A percentile compares a stretch with the other conserved stretches of the same genome.
Conservation (phyloP, 768 basidiomycete genomes). For the Russula vinacea region DNA sequence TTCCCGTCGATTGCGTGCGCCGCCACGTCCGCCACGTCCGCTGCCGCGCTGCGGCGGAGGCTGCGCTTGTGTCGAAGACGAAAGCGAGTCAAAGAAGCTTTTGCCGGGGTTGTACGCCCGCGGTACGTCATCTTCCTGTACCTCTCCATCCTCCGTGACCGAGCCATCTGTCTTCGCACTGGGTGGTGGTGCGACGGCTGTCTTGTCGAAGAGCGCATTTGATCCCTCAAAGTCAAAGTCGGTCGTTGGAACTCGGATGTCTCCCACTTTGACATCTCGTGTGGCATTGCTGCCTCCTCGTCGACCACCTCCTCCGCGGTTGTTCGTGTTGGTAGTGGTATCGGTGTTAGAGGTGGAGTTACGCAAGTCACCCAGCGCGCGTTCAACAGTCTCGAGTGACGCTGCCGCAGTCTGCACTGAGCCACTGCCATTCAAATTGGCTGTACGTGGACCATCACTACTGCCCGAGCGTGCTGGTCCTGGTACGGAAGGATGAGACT, state of each 20-base stretch:
- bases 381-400: conserved; percentile 69
- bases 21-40: conserved; percentile 46
- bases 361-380: conserved; percentile 51
- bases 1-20: conserved; percentile 67
- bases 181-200: conserved; percentile 41
- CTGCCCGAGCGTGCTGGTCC: conserved; percentile 28
- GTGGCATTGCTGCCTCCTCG: conserved; percentile 15
- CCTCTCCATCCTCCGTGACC: conserved; percentile 39
- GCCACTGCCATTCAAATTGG: conserved; percentile 38
- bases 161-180: conserved; percentile 32
- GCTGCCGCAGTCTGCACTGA: conserved; percentile 69
- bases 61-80: conserved; percentile 45
- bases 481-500: conserved; percentile 11
- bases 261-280: conserved; percentile 36
- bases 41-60: conserved; percentile 41
- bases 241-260: conserved; percentile 59
- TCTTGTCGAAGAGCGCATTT: conserved; percentile 81
- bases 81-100: conserved; percentile 77
- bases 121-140: conserved; percentile 38
- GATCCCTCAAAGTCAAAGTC: conserved; percentile 81
- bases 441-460: conserved; percentile 35
- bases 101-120: conserved; percentile 70
- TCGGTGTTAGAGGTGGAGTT: conserved; percentile 35
- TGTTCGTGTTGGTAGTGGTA: conserved; percentile 32
- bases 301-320: conserved; percentile 42